These are phyloP conservation scores for Pythium chondricola DNA, from an alignment of 352 stramenopile genomes.

Conservation along the genomic window DNA sequence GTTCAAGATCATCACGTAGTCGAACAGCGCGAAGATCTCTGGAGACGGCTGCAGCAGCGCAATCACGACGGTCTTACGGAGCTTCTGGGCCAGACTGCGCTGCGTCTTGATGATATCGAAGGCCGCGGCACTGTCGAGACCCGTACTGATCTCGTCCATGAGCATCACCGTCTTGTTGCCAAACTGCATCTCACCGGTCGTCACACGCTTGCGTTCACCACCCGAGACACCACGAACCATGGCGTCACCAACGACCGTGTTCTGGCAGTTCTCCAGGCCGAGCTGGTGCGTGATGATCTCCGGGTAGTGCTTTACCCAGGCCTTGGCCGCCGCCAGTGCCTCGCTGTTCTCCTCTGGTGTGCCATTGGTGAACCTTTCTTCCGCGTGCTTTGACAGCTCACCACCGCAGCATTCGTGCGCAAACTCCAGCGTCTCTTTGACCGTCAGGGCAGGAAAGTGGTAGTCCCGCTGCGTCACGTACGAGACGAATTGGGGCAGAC, in stretches of 20 bases:
- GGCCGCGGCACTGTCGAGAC: slow-evolving; percentile 37
- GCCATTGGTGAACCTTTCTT: slow-evolving; percentile 14
- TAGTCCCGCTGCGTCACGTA: slow-evolving; percentile 51
- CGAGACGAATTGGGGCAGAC: slow-evolving; percentile 40
- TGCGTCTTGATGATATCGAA: slow-evolving; percentile 75
- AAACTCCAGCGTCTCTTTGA: slow-evolving; percentile 57
- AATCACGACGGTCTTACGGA: slow-evolving; percentile 24
- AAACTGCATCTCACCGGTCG: slow-evolving; percentile 60
- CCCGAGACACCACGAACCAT: slow-evolving; percentile 41
- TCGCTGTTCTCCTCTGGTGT: slow-evolving; percentile 11
- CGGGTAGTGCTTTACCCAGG: slow-evolving; percentile 23
- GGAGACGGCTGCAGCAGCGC: slow-evolving; percentile 23
- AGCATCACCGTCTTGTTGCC: slow-evolving; percentile 38
- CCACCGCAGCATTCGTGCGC: slow-evolving; percentile 48
- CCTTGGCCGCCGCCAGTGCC: slow-evolving; percentile 12
- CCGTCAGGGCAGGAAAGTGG: slow-evolving; percentile 37
- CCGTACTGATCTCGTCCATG: slow-evolving; percentile 86
- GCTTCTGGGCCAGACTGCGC: slow-evolving; percentile 21
- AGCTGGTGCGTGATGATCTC: slow-evolving; percentile 34
- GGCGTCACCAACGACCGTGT: slow-evolving; percentile 41
- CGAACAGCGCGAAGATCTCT: slow-evolving; percentile 26
- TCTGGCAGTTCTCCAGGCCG: slow-evolving; percentile 23
- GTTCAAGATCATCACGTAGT: slow-evolving; percentile 27
- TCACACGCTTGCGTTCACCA: slow-evolving; percentile 28
- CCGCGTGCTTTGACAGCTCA: slow-evolving; percentile 24